phyloP scores from a whole-genome alignment of 768 basidiomycete species.

The Amanita pallidorosea region DNA sequence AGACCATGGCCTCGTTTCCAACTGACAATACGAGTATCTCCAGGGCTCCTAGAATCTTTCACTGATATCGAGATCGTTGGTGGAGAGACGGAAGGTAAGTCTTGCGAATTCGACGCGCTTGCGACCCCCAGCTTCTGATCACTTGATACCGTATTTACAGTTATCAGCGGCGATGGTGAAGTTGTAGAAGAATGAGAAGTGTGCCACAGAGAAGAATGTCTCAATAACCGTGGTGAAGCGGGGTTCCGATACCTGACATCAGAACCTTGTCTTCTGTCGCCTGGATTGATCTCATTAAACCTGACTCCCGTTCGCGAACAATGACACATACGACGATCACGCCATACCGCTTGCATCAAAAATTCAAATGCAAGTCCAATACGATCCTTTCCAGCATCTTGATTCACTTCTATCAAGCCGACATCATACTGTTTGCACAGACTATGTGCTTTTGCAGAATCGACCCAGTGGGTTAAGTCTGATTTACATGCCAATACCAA shows the following conservation, averaged over 20 bases:
- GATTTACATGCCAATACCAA: constrained; percentile 86
- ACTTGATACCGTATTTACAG: constrained; percentile 17
- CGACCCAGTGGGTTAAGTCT: constrained; percentile 51
- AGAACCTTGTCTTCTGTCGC: constrained; percentile 6
- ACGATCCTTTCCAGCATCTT: constrained; percentile 42
- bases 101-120: background rate
- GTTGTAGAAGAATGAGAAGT: constrained; percentile 40
- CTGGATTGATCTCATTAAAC: background rate
- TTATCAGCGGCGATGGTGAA: constrained; percentile 28
- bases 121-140: background rate
- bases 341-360: constrained; percentile 55
- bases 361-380: constrained; percentile 68
- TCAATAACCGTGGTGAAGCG: constrained; percentile 54
- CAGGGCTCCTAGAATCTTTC: background rate
- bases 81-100: background rate
- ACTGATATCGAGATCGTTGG: background rate
- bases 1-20: constrained; percentile 4
- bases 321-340: constrained; percentile 31
- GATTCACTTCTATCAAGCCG: constrained; percentile 70
- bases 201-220: constrained; percentile 45
- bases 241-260: constrained; percentile 48
- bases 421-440: constrained; percentile 55
- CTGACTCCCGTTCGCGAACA: background rate
- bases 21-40: background rate
- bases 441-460: constrained; percentile 39